Evolutionary conservation across 2,329 filamentous ascomycete species (phyloP), one percentile per base, ranked within the genome.

Genomic region (Rhynchosporium secalis): DNA sequence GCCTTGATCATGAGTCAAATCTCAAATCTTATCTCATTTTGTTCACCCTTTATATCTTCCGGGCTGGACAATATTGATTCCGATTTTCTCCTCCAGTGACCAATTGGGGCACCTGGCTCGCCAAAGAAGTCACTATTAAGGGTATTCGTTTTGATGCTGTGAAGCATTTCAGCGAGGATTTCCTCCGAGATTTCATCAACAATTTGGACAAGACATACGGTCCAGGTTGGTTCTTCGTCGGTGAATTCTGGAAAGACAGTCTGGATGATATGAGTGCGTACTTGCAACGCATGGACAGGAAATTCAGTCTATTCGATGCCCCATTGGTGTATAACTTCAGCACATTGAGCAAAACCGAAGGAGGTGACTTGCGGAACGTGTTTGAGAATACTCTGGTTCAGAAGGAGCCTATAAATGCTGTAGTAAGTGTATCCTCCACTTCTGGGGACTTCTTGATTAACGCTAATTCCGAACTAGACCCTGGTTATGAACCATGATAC

Each of bases 401-500:
- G 29, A 73, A 72, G 15, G 76, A 78, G 56, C 85, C 85, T 0
- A 73, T 79, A 3, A 81, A 83, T 69, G 82, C 86, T 8, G 83
- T 88, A 56, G 82, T 83, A 74, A 75, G 81, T 72, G 8, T 46
- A 41, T 15, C 28, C 7, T 28, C 10, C 46, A 29, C 12, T 28
- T 13, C 3, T 36, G 33, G 6, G 5, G 28, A 13, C 33, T 36
- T 49, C 28, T 55, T 51, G 28, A 52, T 26, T 40, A 33, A 46
- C 8, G 43, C n/a, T 28, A 46, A 46, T 3, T 20, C 2, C 20
- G n/a, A 8, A 8, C 15, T 49, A 83, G 75, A 90, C 87, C 0
- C 80, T 90, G 4, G 86, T 91, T 1, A 85, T 85, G 75, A 91
- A 90, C 74, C 88, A 91, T 75, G 88, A 91, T 72, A 91, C 88